These are phyloP conservation scores for Castanea crenata DNA, from an alignment of 306 rosid species.

Conservation along the genomic window DNA sequence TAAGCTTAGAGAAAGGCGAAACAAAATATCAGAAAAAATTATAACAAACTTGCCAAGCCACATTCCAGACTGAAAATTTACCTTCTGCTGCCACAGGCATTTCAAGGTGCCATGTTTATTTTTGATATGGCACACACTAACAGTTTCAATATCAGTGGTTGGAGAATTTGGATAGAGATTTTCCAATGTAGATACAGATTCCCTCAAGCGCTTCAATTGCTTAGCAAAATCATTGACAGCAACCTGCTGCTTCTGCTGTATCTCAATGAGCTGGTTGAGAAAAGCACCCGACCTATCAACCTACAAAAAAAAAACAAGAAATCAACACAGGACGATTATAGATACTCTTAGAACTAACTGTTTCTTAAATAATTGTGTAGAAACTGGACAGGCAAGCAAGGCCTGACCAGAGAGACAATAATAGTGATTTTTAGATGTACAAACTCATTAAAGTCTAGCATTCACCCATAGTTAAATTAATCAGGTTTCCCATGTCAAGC, in stretches of 20 bases:
- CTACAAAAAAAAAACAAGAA: conserved; percentile 41
- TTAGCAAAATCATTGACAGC: conserved; percentile 56
- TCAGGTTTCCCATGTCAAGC: neutral
- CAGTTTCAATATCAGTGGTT: conserved; percentile 24
- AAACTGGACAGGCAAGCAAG: neutral
- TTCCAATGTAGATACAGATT: conserved; percentile 49
- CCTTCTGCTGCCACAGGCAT: conserved; percentile 96
- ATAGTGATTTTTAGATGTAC: neutral
- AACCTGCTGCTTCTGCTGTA: conserved; percentile 70
- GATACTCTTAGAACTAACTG: neutral
- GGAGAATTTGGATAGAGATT: conserved; percentile 46
- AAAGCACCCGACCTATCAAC: conserved; percentile 63
- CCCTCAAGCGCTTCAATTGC: conserved; percentile 58
- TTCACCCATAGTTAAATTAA: neutral
- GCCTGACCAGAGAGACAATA: neutral
- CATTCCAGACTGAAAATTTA: conserved; percentile 9
- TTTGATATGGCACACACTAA: conserved; percentile 34
- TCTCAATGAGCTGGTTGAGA: conserved; percentile 60
- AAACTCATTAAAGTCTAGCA: neutral
- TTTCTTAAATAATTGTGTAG: neutral
- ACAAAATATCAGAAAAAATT: neutral
- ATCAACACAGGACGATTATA: conserved; percentile 1
- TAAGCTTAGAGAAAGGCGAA: conserved; percentile 4
- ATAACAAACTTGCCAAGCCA: no score
- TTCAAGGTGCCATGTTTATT: conserved; percentile 48